A percentile compares a stretch with the other conserved stretches of the same genome.
Evolutionary conservation across 495 filamentous ascomycete species (phyloP).

Genomic region (Annulohypoxylon nitens): DNA sequence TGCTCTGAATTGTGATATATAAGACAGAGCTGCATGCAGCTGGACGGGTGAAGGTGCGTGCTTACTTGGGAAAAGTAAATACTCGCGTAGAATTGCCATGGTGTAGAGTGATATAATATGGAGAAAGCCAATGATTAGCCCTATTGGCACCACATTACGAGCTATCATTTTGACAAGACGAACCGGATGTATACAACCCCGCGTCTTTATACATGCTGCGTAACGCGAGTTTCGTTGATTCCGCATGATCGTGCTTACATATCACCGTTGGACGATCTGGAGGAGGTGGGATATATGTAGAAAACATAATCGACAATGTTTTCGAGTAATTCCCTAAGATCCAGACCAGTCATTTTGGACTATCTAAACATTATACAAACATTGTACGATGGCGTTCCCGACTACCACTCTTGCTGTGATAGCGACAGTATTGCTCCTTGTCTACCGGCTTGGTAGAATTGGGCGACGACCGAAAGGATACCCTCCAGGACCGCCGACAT

Average conservation of each 20-base stretch:
- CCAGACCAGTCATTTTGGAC: neutral
- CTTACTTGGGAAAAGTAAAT: neutral
- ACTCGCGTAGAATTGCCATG: neutral
- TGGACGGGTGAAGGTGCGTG: neutral
- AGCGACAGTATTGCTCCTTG: conserved; percentile 18
- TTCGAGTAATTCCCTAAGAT: neutral
- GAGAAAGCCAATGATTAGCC: conserved; percentile 1
- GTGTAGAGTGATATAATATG: neutral
- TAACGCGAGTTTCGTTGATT: neutral
- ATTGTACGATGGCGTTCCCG: conserved; percentile 23
- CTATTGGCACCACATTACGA: neutral
- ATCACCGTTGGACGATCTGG: neutral
- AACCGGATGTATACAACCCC: conserved; percentile 5
- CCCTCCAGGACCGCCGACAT: conserved; percentile 49
- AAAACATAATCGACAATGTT: conserved; percentile 3
- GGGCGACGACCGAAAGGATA: conserved; percentile 43
- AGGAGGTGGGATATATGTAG: neutral
- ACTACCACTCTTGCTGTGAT: neutral
- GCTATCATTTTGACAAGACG: neutral
- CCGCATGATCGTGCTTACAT: neutral
- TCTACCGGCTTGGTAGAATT: conserved; percentile 41
- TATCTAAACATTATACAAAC: neutral
- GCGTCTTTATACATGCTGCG: neutral
- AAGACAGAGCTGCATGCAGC: neutral
- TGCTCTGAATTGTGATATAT: neutral